Conservation (phyloP, 2,329 filamentous ascomycete species). For the Nothophoma quercina region DNA sequence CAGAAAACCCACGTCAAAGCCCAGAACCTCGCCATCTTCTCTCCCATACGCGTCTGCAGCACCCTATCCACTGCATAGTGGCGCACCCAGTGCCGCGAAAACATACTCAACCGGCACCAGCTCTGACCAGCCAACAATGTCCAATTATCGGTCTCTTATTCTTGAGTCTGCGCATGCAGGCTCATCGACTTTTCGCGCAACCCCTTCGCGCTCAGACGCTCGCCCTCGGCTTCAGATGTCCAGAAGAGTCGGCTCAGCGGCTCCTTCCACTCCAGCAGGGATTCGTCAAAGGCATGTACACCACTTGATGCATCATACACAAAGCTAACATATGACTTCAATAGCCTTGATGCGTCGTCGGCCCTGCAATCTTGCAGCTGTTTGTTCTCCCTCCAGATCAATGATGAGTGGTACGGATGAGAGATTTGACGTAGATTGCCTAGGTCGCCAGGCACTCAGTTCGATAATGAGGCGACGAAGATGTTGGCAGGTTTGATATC, state of each 20-base stretch:
- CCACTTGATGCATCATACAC: constrained; percentile 22
- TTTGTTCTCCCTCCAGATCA: constrained; percentile 31
- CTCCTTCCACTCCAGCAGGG: constrained; percentile 27
- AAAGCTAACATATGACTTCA: constrained; percentile 41
- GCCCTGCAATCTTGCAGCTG: constrained; percentile 36
- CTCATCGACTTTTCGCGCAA: constrained; percentile 17
- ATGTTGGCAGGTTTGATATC: constrained; percentile 49
- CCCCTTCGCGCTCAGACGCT: constrained; percentile 18
- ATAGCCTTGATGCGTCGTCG: constrained; percentile 42
- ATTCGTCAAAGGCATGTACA: constrained; percentile 28
- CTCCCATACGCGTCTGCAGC: constrained; percentile 5
- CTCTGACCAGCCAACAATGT: background rate
- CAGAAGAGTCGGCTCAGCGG: constrained; percentile 40
- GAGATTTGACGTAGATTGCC: constrained; percentile 43
- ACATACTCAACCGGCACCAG: background rate
- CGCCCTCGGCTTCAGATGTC: constrained; percentile 19
- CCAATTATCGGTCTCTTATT: background rate
- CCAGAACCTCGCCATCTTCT: constrained; percentile 8
- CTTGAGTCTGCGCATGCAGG: constrained; percentile 12
- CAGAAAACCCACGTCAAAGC: constrained; percentile 19
- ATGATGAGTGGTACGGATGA: constrained; percentile 40
- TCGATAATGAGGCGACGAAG: constrained; percentile 33
- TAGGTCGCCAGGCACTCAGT: constrained; percentile 47
- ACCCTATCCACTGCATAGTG: background rate
- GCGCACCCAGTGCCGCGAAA: background rate